Conservation (phyloP, 192 early-diverging fungal species). For the Mortierella alpina region DNA sequence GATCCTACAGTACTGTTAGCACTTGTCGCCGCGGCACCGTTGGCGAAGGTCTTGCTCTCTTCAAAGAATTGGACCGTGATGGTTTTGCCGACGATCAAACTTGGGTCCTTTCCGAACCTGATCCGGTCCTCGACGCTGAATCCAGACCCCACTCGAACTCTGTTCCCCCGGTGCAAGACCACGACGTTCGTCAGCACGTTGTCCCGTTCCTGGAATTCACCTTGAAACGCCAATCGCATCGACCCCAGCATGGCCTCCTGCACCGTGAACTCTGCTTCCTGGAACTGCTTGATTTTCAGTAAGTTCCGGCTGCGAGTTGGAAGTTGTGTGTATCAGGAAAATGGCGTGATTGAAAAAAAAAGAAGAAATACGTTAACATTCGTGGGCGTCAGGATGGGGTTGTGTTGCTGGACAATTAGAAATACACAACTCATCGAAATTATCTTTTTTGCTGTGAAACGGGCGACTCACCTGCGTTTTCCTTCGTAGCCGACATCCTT, state of each 20-base stretch:
- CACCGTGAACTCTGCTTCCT: conserved; percentile 64
- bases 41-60: conserved; percentile 43
- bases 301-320: conserved; percentile 50
- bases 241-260: conserved; percentile 53
- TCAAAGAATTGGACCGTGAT: conserved; percentile 67
- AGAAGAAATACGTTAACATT: not conserved
- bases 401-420: not conserved
- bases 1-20: not conserved
- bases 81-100: conserved; percentile 59
- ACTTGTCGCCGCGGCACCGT: not conserved
- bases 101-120: conserved; percentile 56
- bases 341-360: not conserved
- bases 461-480: conserved; percentile 57
- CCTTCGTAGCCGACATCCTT: conserved; percentile 64
- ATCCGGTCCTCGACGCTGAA: conserved; percentile 58
- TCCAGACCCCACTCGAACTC: conserved; percentile 67
- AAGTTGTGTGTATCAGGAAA: too few relatives aligned
- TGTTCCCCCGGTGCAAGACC: conserved; percentile 58
- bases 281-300: conserved; percentile 65
- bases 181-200: conserved; percentile 56
- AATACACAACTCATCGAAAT: not conserved
- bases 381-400: not conserved
- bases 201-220: conserved; percentile 41
- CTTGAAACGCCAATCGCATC: conserved; percentile 56
- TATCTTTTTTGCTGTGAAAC: not conserved